Percentiles rank a stretch among this genome's conserved stretches.
These are phyloP conservation scores for Alternaria solani DNA, from an alignment of 2,329 filamentous ascomycete species.

Conservation along the genomic window DNA sequence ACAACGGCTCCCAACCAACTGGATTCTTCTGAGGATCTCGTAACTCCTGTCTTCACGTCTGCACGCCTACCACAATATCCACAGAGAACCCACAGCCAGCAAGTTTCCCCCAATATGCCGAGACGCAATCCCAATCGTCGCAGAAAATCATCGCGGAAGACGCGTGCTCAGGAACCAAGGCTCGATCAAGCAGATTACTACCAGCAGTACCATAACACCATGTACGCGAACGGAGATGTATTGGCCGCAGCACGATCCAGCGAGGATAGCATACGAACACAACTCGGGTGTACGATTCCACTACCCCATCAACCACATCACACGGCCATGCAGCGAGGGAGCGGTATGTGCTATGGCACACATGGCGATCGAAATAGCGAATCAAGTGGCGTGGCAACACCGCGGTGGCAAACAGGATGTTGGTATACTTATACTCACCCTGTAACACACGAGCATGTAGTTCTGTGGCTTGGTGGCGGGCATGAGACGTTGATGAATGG, in stretches of 20 bases:
- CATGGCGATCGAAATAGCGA: too few relatives aligned
- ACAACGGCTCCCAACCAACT: not conserved
- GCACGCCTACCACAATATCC: not conserved
- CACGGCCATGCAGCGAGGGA: not conserved
- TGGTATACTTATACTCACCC: not conserved
- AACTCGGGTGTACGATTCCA: not conserved
- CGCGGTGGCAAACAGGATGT: not conserved
- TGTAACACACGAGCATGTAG: not conserved
- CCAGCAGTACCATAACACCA: not conserved
- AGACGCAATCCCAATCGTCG: not conserved
- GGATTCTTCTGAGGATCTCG: not conserved
- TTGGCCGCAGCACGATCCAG: not conserved
- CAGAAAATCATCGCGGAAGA: not conserved
- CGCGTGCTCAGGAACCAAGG: not conserved
- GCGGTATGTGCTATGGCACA: too few relatives aligned
- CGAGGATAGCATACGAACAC: constrained; percentile 17
- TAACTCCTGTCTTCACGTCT: not conserved
- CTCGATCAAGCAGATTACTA: not conserved
- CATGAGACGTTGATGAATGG: not conserved
- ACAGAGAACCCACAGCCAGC: not conserved
- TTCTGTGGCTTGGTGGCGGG: not conserved
- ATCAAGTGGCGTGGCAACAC: not conserved
- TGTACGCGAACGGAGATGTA: not conserved
- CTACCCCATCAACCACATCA: not conserved
- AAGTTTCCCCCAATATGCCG: not conserved